phyloP scores from a whole-genome alignment of 768 basidiomycete genomes.

The Mycena indigotica region DNA sequence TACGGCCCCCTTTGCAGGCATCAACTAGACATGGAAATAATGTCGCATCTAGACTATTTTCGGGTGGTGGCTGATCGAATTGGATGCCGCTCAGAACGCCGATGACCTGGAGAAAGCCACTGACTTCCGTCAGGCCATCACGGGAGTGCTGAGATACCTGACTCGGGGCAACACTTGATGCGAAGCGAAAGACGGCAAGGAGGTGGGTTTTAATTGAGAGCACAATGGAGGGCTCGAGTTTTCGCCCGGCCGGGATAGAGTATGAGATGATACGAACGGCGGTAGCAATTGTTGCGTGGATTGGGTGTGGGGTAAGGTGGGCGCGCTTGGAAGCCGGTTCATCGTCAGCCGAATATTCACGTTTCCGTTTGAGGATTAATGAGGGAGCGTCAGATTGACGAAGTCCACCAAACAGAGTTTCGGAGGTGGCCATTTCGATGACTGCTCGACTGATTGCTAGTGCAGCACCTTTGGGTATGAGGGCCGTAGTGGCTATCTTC shows the following conservation, averaged over 20 bases:
- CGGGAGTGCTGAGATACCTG: conserved; percentile 61
- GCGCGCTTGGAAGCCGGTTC: conserved; percentile 33
- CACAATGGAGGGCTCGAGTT: conserved; percentile 60
- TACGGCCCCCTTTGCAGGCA: conserved; percentile 67
- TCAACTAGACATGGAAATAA: conserved; percentile 78
- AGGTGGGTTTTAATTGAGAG: conserved; percentile 72
- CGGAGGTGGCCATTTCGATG: conserved; percentile 67
- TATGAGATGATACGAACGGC: conserved; percentile 61
- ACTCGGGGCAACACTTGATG: conserved; percentile 37
- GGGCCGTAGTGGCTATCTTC: conserved; percentile 47
- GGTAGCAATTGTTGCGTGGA: conserved; percentile 59
- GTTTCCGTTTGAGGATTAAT: conserved; percentile 73
- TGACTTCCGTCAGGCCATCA: conserved; percentile 69
- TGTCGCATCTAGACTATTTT: conserved; percentile 58
- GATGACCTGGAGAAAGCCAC: conserved; percentile 80
- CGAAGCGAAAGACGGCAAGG: conserved; percentile 78
- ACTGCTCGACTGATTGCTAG: conserved; percentile 60
- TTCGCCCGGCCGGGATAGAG: conserved; percentile 38
- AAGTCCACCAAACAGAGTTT: conserved; percentile 63
- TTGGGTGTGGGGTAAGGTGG: conserved; percentile 41
- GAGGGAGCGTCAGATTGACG: conserved; percentile 65
- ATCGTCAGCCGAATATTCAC: conserved; percentile 51
- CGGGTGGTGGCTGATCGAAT: conserved; percentile 49
- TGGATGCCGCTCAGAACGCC: conserved; percentile 79
- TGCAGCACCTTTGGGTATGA: conserved; percentile 55